Percentiles rank a stretch among this genome's conserved stretches.
phyloP scores from a whole-genome alignment of 164 flowering plant genomes.

The Houttuynia cordata region DNA sequence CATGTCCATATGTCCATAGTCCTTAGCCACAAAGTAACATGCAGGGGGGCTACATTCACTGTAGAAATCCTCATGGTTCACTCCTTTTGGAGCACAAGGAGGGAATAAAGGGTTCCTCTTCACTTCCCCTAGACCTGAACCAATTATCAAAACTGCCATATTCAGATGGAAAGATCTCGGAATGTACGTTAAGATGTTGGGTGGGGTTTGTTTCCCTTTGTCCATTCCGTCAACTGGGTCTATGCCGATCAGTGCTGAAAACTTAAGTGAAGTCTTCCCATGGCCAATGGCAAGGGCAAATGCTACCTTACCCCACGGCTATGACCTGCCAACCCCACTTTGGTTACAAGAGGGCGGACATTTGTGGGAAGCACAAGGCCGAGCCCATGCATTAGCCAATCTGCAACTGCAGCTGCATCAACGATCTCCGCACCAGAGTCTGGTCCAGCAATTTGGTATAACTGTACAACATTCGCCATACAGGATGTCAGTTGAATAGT shows the following conservation, averaged over 20 bases:
- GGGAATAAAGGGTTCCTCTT: slow-evolving; percentile 52
- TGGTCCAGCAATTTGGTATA: slow-evolving; percentile 43
- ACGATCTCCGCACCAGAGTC: slow-evolving; percentile 47
- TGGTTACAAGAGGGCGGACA: slow-evolving; percentile 32
- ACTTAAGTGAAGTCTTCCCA: slow-evolving; percentile 21
- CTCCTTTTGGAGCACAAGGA: slow-evolving; percentile 82
- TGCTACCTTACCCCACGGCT: slow-evolving; percentile 84
- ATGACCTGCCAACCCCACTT: slow-evolving; percentile 67
- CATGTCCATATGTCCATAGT: slow-evolving; percentile 89
- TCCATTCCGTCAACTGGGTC: slow-evolving; percentile 94
- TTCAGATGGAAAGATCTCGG: slow-evolving; percentile 56
- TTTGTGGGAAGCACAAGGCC: slow-evolving; percentile 28
- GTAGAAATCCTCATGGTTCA: slow-evolving; percentile 71
- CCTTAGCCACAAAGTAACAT: slow-evolving; percentile 56
- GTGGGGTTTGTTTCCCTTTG: slow-evolving; percentile 67
- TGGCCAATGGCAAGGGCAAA: slow-evolving; percentile 56
- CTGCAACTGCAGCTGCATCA: slow-evolving; percentile 33
- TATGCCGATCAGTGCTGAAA: slow-evolving; percentile 69
- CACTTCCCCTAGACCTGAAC: slow-evolving; percentile 63
- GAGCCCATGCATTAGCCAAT: slow-evolving; percentile 55
- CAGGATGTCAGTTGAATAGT: too few species aligned
- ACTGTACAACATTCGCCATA: too few species aligned
- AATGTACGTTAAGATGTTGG: slow-evolving; percentile 58
- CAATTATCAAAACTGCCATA: slow-evolving; percentile 58
- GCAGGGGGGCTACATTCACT: too few species aligned